A percentile compares a stretch with the other conserved stretches of the same genome.
phyloP scores from a whole-genome alignment of 2,329 filamentous ascomycete genomes.

The Cryphonectria nitschkei region DNA sequence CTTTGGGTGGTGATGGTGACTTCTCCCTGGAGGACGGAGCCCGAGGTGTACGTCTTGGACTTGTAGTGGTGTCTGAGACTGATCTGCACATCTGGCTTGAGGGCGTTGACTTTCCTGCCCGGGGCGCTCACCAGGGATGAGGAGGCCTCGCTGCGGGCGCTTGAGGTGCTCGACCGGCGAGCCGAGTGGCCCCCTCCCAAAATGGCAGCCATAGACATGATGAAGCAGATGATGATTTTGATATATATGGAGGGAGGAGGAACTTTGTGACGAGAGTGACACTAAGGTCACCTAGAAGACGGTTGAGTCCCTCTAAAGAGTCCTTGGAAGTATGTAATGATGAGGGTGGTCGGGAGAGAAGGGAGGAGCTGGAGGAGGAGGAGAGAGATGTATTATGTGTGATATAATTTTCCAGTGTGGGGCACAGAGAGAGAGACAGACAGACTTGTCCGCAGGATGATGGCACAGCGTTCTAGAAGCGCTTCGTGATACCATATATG shows the following conservation, averaged over 20 bases:
- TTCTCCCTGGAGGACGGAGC: slow-evolving; percentile 54
- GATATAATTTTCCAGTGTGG: neutral
- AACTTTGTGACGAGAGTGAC: neutral
- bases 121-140: slow-evolving; percentile 24
- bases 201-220: slow-evolving; percentile 5
- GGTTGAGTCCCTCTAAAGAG: neutral
- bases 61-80: slow-evolving; percentile 57
- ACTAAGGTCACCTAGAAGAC: neutral
- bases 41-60: slow-evolving; percentile 60
- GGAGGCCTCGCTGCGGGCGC: slow-evolving; percentile 27
- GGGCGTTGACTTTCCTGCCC: slow-evolving; percentile 26
- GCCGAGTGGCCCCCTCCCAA: slow-evolving; percentile 9
- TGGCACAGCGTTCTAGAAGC: slow-evolving; percentile 5
- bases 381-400: neutral
- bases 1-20: slow-evolving; percentile 50
- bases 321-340: too few species aligned
- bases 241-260: neutral
- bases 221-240: too few species aligned
- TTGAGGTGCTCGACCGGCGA: slow-evolving; percentile 21
- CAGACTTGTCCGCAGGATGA: neutral
- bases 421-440: neutral
- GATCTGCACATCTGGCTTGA: slow-evolving; percentile 50
- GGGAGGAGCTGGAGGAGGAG: neutral
- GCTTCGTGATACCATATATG: slow-evolving; percentile 4
- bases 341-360: neutral